phyloP scores from a whole-genome alignment of 371 early-diverging fungal species.

The Mortierella sp. region DNA sequence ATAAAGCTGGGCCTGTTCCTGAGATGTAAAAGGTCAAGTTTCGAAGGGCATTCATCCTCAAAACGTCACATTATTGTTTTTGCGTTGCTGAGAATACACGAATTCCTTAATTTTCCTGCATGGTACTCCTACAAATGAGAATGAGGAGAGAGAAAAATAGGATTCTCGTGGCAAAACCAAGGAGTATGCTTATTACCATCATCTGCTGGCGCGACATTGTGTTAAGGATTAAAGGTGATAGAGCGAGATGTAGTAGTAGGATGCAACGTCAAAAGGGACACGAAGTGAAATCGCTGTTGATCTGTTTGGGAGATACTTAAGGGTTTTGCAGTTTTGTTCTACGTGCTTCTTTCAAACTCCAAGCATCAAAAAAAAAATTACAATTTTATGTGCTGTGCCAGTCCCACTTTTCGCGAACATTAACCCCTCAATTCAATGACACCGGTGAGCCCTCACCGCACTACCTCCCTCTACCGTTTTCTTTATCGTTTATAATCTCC shows the following conservation, averaged over 20 bases:
- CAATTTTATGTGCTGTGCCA: background rate
- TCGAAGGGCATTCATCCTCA: background rate
- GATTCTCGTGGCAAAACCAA: background rate
- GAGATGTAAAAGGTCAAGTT: background rate
- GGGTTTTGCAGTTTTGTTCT: constrained; percentile 29
- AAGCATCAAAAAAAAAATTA: background rate
- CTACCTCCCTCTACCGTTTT: background rate
- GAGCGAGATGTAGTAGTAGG: constrained; percentile 10
- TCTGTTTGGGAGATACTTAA: constrained; percentile 26
- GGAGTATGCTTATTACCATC: constrained; percentile 41
- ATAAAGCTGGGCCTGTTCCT: background rate
- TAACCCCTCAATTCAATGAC: background rate
- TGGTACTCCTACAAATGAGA: background rate
- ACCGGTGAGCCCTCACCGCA: background rate
- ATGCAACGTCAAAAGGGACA: constrained; percentile 6
- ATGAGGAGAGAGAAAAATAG: background rate
- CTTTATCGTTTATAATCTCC: background rate
- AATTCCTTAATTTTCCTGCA: background rate
- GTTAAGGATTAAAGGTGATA: constrained; percentile 8
- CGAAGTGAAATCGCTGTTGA: constrained; percentile 12
- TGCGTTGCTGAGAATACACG: background rate
- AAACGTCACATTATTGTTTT: constrained; percentile 13
- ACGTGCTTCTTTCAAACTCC: constrained; percentile 15
- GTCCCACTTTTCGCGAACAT: background rate
- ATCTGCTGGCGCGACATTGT: constrained; percentile 58